phyloP scores from a whole-genome alignment of 139 green algal genomes.

The Chlorella sorokiniana region DNA sequence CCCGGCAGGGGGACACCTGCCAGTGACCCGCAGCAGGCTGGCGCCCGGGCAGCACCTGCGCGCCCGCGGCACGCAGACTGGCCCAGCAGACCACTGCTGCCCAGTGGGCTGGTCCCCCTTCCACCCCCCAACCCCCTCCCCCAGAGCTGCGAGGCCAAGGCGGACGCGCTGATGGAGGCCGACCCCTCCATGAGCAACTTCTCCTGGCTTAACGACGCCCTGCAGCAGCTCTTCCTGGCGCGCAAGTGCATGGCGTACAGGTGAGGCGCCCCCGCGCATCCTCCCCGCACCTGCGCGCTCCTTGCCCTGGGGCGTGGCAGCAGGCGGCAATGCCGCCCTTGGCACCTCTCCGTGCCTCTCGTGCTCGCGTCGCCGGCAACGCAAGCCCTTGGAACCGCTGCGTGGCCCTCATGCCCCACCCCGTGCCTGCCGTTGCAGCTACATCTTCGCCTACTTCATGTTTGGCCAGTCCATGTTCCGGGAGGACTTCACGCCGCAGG shows the following conservation, averaged over 20 bases:
- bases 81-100: no score
- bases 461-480: constrained; percentile 80
- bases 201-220: constrained; percentile 59
- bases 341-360: neutral
- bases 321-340: no score
- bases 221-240: constrained; percentile 74
- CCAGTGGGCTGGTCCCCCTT: neutral
- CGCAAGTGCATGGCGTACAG: constrained; percentile 74
- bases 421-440: constrained; percentile 41
- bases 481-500: constrained; percentile 68
- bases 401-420: no score
- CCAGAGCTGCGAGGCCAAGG: constrained; percentile 40
- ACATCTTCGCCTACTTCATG: constrained; percentile 90
- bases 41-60: no score
- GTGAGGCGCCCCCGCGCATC: no score
- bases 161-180: constrained; percentile 45
- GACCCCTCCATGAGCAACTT: constrained; percentile 51
- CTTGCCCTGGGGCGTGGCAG: no score
- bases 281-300: no score
- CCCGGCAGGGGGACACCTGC: neutral
- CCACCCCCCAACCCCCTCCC: neutral
- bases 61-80: no score
- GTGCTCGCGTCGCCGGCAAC: no score
- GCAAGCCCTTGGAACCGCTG: no score
- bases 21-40: neutral